Percentiles rank a stretch among this genome's conserved stretches.
These are phyloP conservation scores for Venturia asperata DNA, from an alignment of 2,329 filamentous ascomycete species.

Conservation along the genomic window DNA sequence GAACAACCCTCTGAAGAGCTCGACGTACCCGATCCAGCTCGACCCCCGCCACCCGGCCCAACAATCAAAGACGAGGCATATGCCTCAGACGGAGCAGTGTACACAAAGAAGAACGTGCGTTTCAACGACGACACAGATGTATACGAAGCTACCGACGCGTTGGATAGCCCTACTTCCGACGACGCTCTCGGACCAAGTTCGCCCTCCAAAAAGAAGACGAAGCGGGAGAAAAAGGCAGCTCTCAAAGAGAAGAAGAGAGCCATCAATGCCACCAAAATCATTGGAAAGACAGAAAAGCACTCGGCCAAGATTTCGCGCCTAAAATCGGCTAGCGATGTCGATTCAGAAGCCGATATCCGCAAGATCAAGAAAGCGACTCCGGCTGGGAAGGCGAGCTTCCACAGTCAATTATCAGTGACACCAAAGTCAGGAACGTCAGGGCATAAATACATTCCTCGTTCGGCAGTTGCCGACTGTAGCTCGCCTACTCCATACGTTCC, in stretches of 20 bases:
- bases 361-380: conserved; percentile 25
- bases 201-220: conserved; percentile 22
- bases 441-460: background rate
- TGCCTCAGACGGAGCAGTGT: conserved; percentile 38
- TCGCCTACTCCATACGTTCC: background rate
- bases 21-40: conserved; percentile 1
- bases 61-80: conserved; percentile 29
- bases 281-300: conserved; percentile 7
- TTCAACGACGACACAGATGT: conserved; percentile 25
- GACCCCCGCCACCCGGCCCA: conserved; percentile 6
- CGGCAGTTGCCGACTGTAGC: background rate
- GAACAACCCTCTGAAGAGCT: background rate
- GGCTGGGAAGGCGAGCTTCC: conserved; percentile 32
- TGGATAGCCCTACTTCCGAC: conserved; percentile 18
- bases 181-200: background rate
- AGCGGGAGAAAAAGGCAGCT: conserved; percentile 21
- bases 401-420: conserved; percentile 21
- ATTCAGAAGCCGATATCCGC: conserved; percentile 30
- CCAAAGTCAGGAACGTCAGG: background rate
- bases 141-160: conserved; percentile 14
- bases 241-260: conserved; percentile 28
- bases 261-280: conserved; percentile 22
- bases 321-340: conserved; percentile 27
- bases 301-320: conserved; percentile 14
- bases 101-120: conserved; percentile 25